Base-by-base conservation (phyloP, 768 basidiomycete genomes). In the Termitomyces titanicus region DNA sequence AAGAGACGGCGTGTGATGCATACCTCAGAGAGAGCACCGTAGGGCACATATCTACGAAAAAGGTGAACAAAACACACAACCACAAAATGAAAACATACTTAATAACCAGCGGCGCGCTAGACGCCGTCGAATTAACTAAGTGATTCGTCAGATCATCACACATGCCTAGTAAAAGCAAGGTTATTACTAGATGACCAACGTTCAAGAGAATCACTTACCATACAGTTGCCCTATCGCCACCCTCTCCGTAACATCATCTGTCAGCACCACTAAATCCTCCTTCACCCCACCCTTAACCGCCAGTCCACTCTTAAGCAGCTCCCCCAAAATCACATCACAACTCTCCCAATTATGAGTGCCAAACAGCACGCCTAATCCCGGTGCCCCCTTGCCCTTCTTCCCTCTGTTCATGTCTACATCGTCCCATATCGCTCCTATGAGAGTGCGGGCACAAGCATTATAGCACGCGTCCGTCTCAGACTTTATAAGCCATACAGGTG, bases 311-410 rank as follows among this genome's bases (percentile, higher is more conserved):
- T 66, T 61, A 1, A 82, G 78, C 31, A 96, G 70, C 61, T 83
- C 81, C 7, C 79, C 73, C 27, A 93, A 63, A 44, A 96, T 76
- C 46, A 80, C 63, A 22, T 78, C 72, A 58, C 81, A 84, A 54
- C 88, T 91, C 25, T 72, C 72, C 78, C 83, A 81, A 64, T 96
- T 96, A 60, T 96, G 94, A 20, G 94, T 94, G 1, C 88, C 94
- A 61, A 97, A 94, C 2, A 94, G 71, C 13, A 92, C 82, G 2
- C 81, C 88, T 13, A 94, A 68, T 9, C 49, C 58, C 17, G 60
- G 53, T 3, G 33, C 50, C 4, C 63, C 61, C 6, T 37, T 44
- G 29, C 39, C 55, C 47, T 35, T 35, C 12, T 25, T 48, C 35
- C 22, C 47, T 15, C 40, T 43, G 13, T 20, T 47, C 5, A 24